These are phyloP conservation scores for Gossypium lobatum DNA, from an alignment of 441 rosid genomes.

Conservation along the genomic window DNA sequence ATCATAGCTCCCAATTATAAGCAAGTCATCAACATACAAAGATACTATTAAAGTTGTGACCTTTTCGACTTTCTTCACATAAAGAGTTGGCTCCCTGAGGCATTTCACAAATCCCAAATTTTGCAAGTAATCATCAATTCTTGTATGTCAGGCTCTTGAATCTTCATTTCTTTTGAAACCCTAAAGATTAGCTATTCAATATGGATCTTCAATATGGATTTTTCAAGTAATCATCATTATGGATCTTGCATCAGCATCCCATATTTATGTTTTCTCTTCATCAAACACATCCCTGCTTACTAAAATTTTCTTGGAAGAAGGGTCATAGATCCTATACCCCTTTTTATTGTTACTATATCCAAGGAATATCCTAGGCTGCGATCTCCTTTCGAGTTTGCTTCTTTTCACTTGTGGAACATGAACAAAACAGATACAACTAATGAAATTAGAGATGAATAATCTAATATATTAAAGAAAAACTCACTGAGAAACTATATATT, in stretches of 20 bases:
- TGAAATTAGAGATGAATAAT: too few relatives aligned
- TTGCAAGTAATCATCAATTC: not conserved
- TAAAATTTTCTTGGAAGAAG: too few relatives aligned
- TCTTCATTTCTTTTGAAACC: not conserved
- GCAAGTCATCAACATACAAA: not conserved
- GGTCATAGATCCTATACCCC: too few relatives aligned
- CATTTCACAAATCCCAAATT: not conserved
- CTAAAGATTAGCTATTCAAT: too few relatives aligned
- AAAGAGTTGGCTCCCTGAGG: not conserved
- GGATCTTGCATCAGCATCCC: not conserved
- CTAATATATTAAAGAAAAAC: too few relatives aligned
- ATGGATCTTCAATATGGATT: too few relatives aligned
- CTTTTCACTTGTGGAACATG: too few relatives aligned
- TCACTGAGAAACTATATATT: too few relatives aligned
- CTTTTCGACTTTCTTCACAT: not conserved
- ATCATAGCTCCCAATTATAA: not conserved
- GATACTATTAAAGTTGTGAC: not conserved
- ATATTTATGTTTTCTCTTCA: not conserved
- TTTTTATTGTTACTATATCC: too few relatives aligned
- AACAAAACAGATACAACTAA: not conserved
- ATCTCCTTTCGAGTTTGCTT: too few relatives aligned
- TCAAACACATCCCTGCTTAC: not conserved
- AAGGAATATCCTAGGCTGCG: too few relatives aligned
- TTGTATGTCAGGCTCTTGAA: not conserved
- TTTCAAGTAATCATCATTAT: too few relatives aligned